Percentiles rank a stretch among this genome's conserved stretches.
Evolutionary conservation across 1,284 basidiomycete genomes (phyloP).

Genomic region (Phellopilus nigrolimitatus): DNA sequence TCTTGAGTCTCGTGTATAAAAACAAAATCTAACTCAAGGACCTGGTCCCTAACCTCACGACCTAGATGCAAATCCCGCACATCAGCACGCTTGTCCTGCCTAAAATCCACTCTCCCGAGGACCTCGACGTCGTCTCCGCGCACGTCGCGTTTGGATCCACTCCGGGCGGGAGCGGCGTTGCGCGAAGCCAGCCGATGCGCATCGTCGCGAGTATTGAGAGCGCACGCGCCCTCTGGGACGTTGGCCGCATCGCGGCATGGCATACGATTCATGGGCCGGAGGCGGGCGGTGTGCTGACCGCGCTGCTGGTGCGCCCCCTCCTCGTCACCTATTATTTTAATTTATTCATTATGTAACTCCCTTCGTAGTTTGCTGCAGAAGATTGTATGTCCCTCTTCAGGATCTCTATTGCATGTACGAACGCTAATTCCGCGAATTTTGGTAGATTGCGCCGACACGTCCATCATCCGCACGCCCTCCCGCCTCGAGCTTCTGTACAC

Average conservation of each 20-base stretch:
- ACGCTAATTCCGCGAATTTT: neutral
- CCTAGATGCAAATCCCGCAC: slow-evolving; percentile 40
- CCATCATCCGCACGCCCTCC: slow-evolving; percentile 72
- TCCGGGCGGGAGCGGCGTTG: too few species aligned
- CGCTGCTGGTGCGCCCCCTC: slow-evolving; percentile 42
- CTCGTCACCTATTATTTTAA: slow-evolving; percentile 15
- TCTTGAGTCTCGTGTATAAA: too few species aligned
- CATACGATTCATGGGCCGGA: slow-evolving; percentile 37
- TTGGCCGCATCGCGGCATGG: slow-evolving; percentile 65
- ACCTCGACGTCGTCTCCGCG: slow-evolving; percentile 60
- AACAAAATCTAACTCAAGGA: too few species aligned
- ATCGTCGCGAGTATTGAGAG: slow-evolving; percentile 81
- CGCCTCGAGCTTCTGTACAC: slow-evolving; percentile 80
- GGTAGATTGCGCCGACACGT: slow-evolving; percentile 81
- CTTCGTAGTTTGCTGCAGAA: slow-evolving; percentile 77
- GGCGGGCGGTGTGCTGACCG: slow-evolving; percentile 46
- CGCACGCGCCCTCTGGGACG: slow-evolving; percentile 57
- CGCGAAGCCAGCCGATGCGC: slow-evolving; percentile 37
- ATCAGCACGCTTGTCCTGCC: slow-evolving; percentile 70
- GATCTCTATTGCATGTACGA: neutral
- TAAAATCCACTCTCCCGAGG: slow-evolving; percentile 67
- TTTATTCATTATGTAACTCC: slow-evolving; percentile 1
- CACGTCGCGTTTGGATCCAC: slow-evolving; percentile 31
- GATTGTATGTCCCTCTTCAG: slow-evolving; percentile 58
- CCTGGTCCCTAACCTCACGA: too few species aligned